Evolutionary conservation across 2,329 filamentous ascomycete species (phyloP).

Genomic region (Myrmaecium sp.): DNA sequence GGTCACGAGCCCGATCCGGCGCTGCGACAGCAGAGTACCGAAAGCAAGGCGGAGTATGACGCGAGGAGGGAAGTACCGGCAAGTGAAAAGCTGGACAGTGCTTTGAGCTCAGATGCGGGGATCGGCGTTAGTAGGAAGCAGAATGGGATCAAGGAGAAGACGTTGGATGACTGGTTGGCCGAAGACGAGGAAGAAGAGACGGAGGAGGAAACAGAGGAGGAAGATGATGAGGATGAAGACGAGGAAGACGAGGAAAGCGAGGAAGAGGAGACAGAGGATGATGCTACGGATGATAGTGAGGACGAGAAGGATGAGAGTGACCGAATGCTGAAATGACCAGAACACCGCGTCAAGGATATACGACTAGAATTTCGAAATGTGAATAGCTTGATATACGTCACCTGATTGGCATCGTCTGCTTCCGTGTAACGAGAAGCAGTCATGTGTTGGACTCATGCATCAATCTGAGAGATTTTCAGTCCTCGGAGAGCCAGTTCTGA

Average conservation of each 20-base stretch:
- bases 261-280: constrained; percentile 44
- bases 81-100: constrained; percentile 46
- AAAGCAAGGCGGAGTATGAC: constrained; percentile 17
- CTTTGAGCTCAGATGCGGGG: constrained; percentile 10
- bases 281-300: constrained; percentile 34
- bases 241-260: constrained; percentile 28
- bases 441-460: no score
- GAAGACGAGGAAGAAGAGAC: constrained; percentile 47
- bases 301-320: constrained; percentile 52
- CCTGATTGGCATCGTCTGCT: no score
- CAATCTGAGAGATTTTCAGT: no score
- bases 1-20: constrained; percentile 64
- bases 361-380: no score
- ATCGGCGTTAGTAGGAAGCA: constrained; percentile 24
- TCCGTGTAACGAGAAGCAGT: no score
- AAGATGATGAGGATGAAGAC: constrained; percentile 27
- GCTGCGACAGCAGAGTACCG: constrained; percentile 44
- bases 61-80: constrained; percentile 34
- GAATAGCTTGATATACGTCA: no score
- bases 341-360: no score
- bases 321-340: constrained; percentile 16
- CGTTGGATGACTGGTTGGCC: constrained; percentile 82
- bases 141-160: constrained; percentile 53
- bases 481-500: no score
- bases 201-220: constrained; percentile 37